Percentiles rank a stretch among this genome's conserved stretches.
Conservation (phyloP, 495 filamentous ascomycete species). For the Penicillium coprophilum region DNA sequence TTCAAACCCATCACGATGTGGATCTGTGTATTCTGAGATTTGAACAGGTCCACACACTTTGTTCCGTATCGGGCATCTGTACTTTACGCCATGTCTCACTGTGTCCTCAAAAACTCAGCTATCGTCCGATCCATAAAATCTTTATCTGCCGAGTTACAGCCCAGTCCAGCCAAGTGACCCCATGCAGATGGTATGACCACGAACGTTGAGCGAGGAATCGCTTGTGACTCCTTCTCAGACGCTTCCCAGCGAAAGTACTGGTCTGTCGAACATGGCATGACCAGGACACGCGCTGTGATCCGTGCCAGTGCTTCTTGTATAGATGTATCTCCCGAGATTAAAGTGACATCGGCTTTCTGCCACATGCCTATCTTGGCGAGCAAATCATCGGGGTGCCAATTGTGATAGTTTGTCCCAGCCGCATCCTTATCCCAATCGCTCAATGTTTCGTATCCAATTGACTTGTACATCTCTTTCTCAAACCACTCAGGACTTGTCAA, state of each 20-base stretch:
- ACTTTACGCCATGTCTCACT: neutral
- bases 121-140: constrained; percentile 60
- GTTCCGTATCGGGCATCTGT: neutral
- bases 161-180: constrained; percentile 60
- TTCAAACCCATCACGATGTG: neutral
- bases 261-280: constrained; percentile 61
- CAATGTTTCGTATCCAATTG: constrained; percentile 51
- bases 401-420: constrained; percentile 42
- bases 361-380: constrained; percentile 63
- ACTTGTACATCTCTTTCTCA: constrained; percentile 56
- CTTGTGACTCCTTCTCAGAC: constrained; percentile 46
- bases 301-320: constrained; percentile 8
- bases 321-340: neutral
- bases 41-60: neutral
- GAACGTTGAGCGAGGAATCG: constrained; percentile 43
- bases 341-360: constrained; percentile 46
- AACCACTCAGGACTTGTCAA: constrained; percentile 66
- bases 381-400: constrained; percentile 58
- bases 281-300: constrained; percentile 57
- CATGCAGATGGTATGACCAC: constrained; percentile 57
- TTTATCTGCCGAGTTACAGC: constrained; percentile 52
- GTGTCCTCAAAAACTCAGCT: constrained; percentile 29
- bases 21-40: neutral
- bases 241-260: constrained; percentile 66
- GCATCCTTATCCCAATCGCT: constrained; percentile 61